These are phyloP conservation scores for Mucor circinelloides DNA, from an alignment of 371 early-diverging fungal species.

Conservation along the genomic window DNA sequence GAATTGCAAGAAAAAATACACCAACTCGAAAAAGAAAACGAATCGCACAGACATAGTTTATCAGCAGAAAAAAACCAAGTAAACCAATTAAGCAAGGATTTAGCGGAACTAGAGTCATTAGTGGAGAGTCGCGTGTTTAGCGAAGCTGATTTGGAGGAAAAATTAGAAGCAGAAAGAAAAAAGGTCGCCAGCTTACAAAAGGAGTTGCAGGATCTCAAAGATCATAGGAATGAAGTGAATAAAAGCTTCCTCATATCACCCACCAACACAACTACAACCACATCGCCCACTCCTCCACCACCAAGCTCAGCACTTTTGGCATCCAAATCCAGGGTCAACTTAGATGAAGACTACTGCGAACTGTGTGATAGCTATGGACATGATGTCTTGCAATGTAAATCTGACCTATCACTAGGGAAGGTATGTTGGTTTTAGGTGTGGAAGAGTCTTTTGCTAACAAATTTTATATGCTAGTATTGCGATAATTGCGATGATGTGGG, in stretches of 20 bases:
- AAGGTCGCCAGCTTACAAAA: constrained; percentile 44
- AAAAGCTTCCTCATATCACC: constrained; percentile 5
- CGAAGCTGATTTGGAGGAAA: constrained; percentile 70
- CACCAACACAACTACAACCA: not conserved
- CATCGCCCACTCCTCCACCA: not conserved
- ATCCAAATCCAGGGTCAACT: not conserved
- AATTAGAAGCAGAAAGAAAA: constrained; percentile 48
- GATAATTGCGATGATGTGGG: constrained; percentile 72
- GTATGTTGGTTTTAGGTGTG: not conserved
- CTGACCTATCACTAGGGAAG: constrained; percentile 4
- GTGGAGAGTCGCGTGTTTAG: constrained; percentile 76
- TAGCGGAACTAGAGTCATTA: constrained; percentile 67
- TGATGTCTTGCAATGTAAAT: constrained; percentile 53
- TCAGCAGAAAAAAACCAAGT: constrained; percentile 59
- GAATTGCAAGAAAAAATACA: constrained; percentile 42
- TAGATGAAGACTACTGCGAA: constrained; percentile 46
- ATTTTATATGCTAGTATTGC: constrained; percentile 52
- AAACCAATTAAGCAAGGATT: constrained; percentile 61
- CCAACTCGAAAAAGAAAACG: constrained; percentile 50
- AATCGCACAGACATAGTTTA: constrained; percentile 47
- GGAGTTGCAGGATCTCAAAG: constrained; percentile 44
- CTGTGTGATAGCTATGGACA: constrained; percentile 64
- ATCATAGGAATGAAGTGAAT: not conserved
- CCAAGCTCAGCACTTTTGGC: not conserved
- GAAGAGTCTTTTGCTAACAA: not conserved